Percentiles rank a stretch among this genome's conserved stretches.
These are phyloP conservation scores for Cerioporus squamosus DNA, from an alignment of 1,284 basidiomycete species.

Conservation along the genomic window DNA sequence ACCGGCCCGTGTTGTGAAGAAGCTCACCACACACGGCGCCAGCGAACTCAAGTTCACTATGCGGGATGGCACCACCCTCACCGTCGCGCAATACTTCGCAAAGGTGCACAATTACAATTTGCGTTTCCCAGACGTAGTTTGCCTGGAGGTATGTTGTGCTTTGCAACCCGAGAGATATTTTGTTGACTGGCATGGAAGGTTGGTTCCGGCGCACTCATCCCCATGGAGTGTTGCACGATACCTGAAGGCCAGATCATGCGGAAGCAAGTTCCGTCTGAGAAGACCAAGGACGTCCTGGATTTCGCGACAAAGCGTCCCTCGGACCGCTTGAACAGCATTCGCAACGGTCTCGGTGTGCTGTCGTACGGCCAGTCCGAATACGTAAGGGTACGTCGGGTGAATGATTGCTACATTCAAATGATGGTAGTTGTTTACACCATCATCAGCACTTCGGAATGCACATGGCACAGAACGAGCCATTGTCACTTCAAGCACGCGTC, in stretches of 20 bases:
- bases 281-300: constrained; percentile 65
- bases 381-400: constrained; percentile 42
- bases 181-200: constrained; percentile 44
- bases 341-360: constrained; percentile 59
- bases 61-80: constrained; percentile 54
- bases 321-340: constrained; percentile 65
- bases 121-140: constrained; percentile 59
- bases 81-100: constrained; percentile 67
- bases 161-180: not conserved
- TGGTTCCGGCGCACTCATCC: constrained; percentile 66
- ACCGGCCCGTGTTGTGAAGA: constrained; percentile 48
- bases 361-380: constrained; percentile 76
- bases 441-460: constrained; percentile 59
- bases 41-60: constrained; percentile 54
- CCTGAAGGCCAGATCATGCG: constrained; percentile 74
- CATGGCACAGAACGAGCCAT: constrained; percentile 51
- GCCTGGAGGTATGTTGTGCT: constrained; percentile 59
- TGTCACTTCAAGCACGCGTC: constrained; percentile 62
- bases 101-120: constrained; percentile 53
- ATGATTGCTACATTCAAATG: not conserved
- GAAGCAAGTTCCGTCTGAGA: constrained; percentile 71
- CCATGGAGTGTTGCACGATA: constrained; percentile 69
- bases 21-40: constrained; percentile 54
- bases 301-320: constrained; percentile 73
- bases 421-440: not conserved